Evolutionary conservation across 768 basidiomycete species (phyloP).

Genomic region (Grammothele lineata): DNA sequence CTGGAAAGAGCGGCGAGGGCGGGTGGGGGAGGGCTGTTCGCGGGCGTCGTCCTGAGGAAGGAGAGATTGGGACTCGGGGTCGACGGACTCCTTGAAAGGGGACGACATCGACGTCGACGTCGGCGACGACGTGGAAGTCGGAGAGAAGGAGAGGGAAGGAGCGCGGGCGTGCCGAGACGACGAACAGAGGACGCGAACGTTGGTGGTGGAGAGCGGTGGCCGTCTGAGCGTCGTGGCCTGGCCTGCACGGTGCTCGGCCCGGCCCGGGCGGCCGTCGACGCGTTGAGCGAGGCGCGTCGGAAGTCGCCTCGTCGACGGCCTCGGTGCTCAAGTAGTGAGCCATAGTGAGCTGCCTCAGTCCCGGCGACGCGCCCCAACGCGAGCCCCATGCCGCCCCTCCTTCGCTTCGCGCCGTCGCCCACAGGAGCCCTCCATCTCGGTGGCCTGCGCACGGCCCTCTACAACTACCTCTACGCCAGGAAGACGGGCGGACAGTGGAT

Average conservation of each 20-base stretch:
- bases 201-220: too few species aligned
- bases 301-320: too few species aligned
- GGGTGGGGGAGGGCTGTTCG: conserved; percentile 7
- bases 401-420: conserved; percentile 96
- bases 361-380: neutral
- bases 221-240: too few species aligned
- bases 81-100: conserved; percentile 9
- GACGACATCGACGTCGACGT: conserved; percentile 6
- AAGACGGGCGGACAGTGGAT: conserved; percentile 88
- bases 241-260: too few species aligned
- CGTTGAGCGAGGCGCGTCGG: too few species aligned
- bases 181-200: too few species aligned
- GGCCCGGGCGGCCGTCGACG: too few species aligned
- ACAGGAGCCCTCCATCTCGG: conserved; percentile 94
- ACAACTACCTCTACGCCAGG: conserved; percentile 83
- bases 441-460: conserved; percentile 89
- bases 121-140: too few species aligned
- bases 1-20: conserved; percentile 8
- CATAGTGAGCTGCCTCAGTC: neutral
- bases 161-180: too few species aligned
- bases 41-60: conserved; percentile 6
- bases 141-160: too few species aligned
- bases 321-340: too few species aligned
- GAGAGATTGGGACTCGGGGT: conserved; percentile 12
- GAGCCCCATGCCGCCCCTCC: conserved; percentile 28